phyloP scores from a whole-genome alignment of 2,329 filamentous ascomycete genomes.

The Acrocalymma vagum region DNA sequence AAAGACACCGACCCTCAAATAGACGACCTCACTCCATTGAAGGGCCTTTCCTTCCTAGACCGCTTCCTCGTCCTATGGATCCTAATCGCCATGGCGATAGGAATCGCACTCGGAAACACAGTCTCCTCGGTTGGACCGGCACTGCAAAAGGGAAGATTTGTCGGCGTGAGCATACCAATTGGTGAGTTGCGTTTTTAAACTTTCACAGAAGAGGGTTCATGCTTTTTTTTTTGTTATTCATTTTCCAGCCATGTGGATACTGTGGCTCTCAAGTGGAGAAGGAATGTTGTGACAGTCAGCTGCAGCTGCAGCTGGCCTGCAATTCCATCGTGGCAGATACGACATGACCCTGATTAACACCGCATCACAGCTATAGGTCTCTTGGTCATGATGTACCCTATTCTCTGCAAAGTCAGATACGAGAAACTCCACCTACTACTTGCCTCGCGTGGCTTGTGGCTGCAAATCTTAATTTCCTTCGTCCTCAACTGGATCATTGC shows the following conservation, averaged over 20 bases:
- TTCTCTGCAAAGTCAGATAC: conserved; percentile 85
- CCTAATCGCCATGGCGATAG: conserved; percentile 77
- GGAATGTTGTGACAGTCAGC: too few relatives aligned
- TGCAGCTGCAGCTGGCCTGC: too few relatives aligned
- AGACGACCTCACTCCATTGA: conserved; percentile 36
- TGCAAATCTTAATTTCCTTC: conserved; percentile 79
- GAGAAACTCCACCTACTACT: conserved; percentile 77
- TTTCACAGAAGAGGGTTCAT: too few relatives aligned
- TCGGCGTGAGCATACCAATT: conserved; percentile 74
- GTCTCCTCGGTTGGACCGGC: conserved; percentile 68
- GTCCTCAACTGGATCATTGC: conserved; percentile 85
- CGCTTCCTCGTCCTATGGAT: conserved; percentile 68
- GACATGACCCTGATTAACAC: too few relatives aligned
- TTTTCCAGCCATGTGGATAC: too few relatives aligned
- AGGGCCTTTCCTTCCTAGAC: conserved; percentile 55
- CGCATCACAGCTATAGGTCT: conserved; percentile 72
- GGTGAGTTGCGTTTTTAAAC: conserved; percentile 51
- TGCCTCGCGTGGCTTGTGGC: conserved; percentile 70
- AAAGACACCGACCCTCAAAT: conserved; percentile 2
- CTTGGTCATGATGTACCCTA: conserved; percentile 94
- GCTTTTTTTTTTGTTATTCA: too few relatives aligned
- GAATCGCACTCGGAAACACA: conserved; percentile 80
- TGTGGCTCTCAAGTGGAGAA: too few relatives aligned
- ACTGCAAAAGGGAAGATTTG: conserved; percentile 75
- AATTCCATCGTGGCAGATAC: too few relatives aligned